These are phyloP conservation scores for Phylloporus sp. DNA, from an alignment of 768 basidiomycete genomes.

Conservation along the genomic window DNA sequence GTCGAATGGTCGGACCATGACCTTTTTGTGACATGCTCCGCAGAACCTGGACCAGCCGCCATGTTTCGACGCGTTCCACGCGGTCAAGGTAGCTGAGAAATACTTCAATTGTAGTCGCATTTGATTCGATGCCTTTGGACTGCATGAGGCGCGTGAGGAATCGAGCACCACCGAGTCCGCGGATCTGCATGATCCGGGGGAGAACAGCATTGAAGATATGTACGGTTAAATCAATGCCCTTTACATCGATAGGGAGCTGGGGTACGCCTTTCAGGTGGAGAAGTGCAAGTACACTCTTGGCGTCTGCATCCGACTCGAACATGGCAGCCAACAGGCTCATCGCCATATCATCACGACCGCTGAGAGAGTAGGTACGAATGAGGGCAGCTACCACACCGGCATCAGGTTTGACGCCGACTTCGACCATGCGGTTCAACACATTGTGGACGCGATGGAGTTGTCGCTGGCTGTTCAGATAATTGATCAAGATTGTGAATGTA, in stretches of 20 bases:
- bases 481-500: slow-evolving; percentile 64
- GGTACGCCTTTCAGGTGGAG: slow-evolving; percentile 17
- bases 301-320: slow-evolving; percentile 34
- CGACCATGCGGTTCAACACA: slow-evolving; percentile 46
- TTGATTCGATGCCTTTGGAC: slow-evolving; percentile 44
- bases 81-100: slow-evolving; percentile 51
- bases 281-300: slow-evolving; percentile 18
- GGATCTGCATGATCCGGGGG: slow-evolving; percentile 42
- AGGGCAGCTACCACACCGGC: slow-evolving; percentile 48
- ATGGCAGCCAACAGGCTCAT: slow-evolving; percentile 47
- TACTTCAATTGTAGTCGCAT: slow-evolving; percentile 52
- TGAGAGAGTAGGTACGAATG: slow-evolving; percentile 51
- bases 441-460: slow-evolving; percentile 44
- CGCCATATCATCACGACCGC: slow-evolving; percentile 46
- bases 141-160: slow-evolving; percentile 55
- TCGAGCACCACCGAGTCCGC: slow-evolving; percentile 47
- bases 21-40: slow-evolving; percentile 39
- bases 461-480: slow-evolving; percentile 43
- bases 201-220: slow-evolving; percentile 63
- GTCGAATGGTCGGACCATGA: slow-evolving; percentile 49
- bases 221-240: slow-evolving; percentile 33
- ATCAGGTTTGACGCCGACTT: slow-evolving; percentile 42
- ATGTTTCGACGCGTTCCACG: slow-evolving; percentile 40
- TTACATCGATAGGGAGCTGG: slow-evolving; percentile 26
- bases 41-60: slow-evolving; percentile 45